These are phyloP conservation scores for Emiliania huxleyi DNA, from an alignment of 78 protist species.

Conservation along the genomic window DNA sequence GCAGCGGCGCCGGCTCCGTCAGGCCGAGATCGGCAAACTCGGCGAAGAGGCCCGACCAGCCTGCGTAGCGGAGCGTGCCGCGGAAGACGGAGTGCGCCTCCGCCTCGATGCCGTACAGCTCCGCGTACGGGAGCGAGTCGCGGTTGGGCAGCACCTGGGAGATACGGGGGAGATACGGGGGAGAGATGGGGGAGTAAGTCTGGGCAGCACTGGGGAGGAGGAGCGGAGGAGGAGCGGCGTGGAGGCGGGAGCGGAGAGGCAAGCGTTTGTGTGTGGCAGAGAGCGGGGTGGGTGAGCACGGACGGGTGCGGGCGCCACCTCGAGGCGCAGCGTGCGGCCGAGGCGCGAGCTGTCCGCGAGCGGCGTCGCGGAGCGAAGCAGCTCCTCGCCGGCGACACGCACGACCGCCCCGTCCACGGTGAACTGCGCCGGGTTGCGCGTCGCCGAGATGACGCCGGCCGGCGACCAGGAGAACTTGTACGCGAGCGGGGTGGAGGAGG, in stretches of 20 bases:
- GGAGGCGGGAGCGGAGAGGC: too few species aligned
- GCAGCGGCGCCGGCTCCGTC: not conserved
- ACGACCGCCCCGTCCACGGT: not conserved
- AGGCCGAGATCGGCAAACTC: not conserved
- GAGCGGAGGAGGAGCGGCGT: too few species aligned
- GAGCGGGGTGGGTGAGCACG: too few species aligned
- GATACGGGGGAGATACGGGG: too few species aligned
- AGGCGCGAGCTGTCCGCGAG: not conserved
- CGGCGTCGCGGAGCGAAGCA: not conserved
- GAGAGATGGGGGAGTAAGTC: too few species aligned
- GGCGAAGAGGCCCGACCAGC: not conserved
- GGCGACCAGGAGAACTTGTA: constrained; percentile 90
- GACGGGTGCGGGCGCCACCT: too few species aligned
- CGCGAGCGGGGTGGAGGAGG: constrained; percentile 59
- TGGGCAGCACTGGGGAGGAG: too few species aligned
- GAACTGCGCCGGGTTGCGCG: constrained; percentile 44
- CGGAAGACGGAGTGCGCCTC: not conserved
- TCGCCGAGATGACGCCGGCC: constrained; percentile 69
- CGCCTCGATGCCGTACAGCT: not conserved
- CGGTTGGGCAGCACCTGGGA: constrained; percentile 38
- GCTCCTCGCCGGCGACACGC: not conserved
- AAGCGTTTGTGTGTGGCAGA: too few species aligned
- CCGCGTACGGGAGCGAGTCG: constrained; percentile 17
- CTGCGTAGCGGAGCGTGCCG: constrained; percentile 24
- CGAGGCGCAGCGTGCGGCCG: not conserved